phyloP scores from a whole-genome alignment of 441 rosid species.

The Mallotus japonicus region DNA sequence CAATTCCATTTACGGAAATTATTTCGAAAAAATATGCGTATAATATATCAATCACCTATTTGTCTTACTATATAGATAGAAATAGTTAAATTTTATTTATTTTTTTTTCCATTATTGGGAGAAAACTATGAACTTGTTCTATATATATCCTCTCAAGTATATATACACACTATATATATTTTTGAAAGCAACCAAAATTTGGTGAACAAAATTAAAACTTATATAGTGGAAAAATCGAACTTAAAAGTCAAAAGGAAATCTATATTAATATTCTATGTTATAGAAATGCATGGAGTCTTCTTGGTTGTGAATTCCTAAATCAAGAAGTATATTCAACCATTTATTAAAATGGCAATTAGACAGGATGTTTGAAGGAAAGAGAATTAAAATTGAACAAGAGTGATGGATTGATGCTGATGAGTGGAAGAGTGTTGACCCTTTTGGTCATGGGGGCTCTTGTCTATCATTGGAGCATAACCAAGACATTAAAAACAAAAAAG shows the following conservation, averaged over 20 bases:
- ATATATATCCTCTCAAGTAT: too few species aligned
- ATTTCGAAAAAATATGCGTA: not conserved
- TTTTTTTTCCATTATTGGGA: too few species aligned
- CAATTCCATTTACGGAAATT: not conserved
- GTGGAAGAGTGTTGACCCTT: not conserved
- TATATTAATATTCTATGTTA: not conserved
- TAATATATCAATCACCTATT: too few species aligned
- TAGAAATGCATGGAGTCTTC: not conserved
- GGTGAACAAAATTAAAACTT: not conserved
- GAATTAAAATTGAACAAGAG: not conserved
- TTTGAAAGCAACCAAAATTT: not conserved
- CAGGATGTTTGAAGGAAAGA: not conserved
- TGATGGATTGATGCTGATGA: not conserved
- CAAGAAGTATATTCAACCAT: slow-evolving; percentile 1
- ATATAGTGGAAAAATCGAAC: not conserved
- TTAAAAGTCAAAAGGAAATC: not conserved
- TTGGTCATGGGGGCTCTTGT: not conserved
- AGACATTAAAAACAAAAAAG: not conserved
- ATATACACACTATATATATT: too few species aligned
- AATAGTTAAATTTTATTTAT: too few species aligned
- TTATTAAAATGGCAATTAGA: not conserved
- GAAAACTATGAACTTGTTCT: too few species aligned
- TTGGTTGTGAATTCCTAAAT: not conserved
- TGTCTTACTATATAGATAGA: too few species aligned
- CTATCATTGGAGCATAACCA: not conserved